Base-by-base conservation (phyloP, 2,329 filamentous ascomycete genomes). In the Fusarium sp. region DNA sequence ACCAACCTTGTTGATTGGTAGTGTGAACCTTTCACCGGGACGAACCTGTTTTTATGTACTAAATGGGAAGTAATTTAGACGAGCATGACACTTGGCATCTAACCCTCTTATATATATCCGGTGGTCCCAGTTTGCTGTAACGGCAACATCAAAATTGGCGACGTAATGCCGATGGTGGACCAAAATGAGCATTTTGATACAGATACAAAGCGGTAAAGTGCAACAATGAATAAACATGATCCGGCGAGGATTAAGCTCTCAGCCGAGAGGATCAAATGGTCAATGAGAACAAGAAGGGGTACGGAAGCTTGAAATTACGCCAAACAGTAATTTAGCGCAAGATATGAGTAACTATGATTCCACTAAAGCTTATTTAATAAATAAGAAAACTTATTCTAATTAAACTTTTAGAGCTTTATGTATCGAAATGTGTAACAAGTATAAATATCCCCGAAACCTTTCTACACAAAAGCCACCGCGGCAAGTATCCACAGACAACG, bases 221-320 rank as follows among this genome's bases (percentile, higher is more conserved):
- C 7, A 42, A 6, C 22, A 8, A n/a, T n/a, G 12, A 15, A n/a
- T 1, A 15, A n/a, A 42, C 39, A 10, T 42, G 14, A 15, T 15
- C 0, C 1, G 22, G 39, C 0, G 0, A 11, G n/a, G n/a, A n/a
- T n/a, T n/a, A n/a, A n/a, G n/a, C n/a, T n/a, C n/a, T n/a, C n/a
- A n/a, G n/a, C n/a, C n/a, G n/a, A n/a, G n/a, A 42, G 14, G 3
- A 42, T 15, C 3, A 42, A 42, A 6, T 26, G 6, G 9, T 15
- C 3, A 42, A 17, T 24, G 9, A 5, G 39, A 5, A 18, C 12
- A 39, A 8, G 6, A n/a, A 1, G 22, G 3, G 5, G 14, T 20
- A 42, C 18, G 1, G 10, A 28, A 20, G 12, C 8, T 20, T 47
- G 28, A 45, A 15, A 20, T 4, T 14, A 20, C 17, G 0, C 11